Evolutionary conservation across 78 protist genomes (phyloP), one percentile per base, ranked within the genome.

Genomic region (Paratrimastix pyriformis): DNA sequence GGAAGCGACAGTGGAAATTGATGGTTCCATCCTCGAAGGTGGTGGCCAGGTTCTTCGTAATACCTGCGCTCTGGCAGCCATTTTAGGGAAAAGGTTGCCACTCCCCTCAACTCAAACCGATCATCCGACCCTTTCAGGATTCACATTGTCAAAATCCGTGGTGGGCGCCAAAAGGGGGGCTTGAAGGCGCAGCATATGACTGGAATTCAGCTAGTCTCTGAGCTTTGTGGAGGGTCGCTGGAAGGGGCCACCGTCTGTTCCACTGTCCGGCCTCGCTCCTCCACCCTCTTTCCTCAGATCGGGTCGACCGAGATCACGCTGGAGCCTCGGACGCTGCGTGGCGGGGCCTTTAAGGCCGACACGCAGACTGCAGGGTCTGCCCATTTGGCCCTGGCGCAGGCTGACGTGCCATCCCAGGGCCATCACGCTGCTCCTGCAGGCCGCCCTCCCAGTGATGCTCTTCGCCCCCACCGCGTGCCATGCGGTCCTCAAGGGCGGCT

Each of bases 1-100:
- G n/a, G n/a, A n/a, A n/a, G n/a, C n/a, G n/a, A n/a, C n/a, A n/a
- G n/a, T n/a, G n/a, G n/a, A n/a, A n/a, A n/a, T 81, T 26, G 85
- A 81, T 79, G 87, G 87, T 4, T 75, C 82, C 18, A 39, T 78
- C 24, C n/a, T 83, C 15, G 87, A 83, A 33, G 89, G 89, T 54
- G 89, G 89, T 4, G 89, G 89, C 38, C 89, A 86, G 76, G 73
- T 86, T 11, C 32, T 86, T 3, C 80, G 89, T 44, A 86, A 86
- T 69, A 46, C 79, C 40, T 46, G 78, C 2, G 71, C 87, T 8
- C 43, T 80, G 4, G 33, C 81, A 57, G 42, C 83, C 46, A 35
- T 86, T 29, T 70, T 50, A 30, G 30, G 54, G 18, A 83, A 73
- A 46, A n/a, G n/a, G n/a, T n/a, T n/a, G n/a, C n/a, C n/a, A n/a